Conservation (phyloP, 495 filamentous ascomycete genomes). For the Penicillium simplicissimum region DNA sequence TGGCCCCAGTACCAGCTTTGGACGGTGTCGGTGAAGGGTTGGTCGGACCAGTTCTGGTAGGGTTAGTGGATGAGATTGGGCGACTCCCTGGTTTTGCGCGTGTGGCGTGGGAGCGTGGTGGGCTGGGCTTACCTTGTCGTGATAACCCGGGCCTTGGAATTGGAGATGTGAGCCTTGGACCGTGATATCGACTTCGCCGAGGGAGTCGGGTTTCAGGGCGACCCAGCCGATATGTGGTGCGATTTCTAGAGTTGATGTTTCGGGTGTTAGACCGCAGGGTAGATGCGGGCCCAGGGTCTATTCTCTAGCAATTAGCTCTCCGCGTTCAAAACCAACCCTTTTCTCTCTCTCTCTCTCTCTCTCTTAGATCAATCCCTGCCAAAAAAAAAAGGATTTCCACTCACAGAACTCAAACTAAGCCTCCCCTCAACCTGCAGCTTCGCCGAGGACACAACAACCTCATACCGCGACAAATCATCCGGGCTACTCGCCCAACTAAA, state of each 20-base stretch:
- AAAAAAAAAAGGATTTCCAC: too few relatives aligned
- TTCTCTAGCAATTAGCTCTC: background rate
- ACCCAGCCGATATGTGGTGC: conserved; percentile 40
- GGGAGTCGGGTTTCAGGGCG: conserved; percentile 35
- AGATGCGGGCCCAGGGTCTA: conserved; percentile 17
- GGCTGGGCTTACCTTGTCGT: conserved; percentile 36
- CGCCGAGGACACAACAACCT: conserved; percentile 17
- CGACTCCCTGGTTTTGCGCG: too few relatives aligned
- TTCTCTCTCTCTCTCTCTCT: too few relatives aligned
- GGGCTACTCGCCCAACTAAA: conserved; percentile 17
- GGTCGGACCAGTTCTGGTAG: conserved; percentile 34
- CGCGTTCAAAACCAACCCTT: too few relatives aligned
- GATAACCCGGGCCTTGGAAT: conserved; percentile 42
- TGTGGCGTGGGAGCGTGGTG: background rate
- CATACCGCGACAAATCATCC: conserved; percentile 18
- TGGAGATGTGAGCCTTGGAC: conserved; percentile 27
- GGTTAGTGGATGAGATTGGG: background rate
- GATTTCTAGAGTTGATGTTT: conserved; percentile 21
- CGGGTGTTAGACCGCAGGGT: conserved; percentile 19
- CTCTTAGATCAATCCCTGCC: too few relatives aligned
- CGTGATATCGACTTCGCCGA: conserved; percentile 29
- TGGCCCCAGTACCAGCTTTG: conserved; percentile 46
- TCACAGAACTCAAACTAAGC: conserved; percentile 18
- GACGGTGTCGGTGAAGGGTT: conserved; percentile 21
- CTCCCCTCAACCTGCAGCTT: conserved; percentile 19